These are phyloP conservation scores for Panicum virgatum DNA, from an alignment of 202 grass and related monocot genomes.

Conservation along the genomic window DNA sequence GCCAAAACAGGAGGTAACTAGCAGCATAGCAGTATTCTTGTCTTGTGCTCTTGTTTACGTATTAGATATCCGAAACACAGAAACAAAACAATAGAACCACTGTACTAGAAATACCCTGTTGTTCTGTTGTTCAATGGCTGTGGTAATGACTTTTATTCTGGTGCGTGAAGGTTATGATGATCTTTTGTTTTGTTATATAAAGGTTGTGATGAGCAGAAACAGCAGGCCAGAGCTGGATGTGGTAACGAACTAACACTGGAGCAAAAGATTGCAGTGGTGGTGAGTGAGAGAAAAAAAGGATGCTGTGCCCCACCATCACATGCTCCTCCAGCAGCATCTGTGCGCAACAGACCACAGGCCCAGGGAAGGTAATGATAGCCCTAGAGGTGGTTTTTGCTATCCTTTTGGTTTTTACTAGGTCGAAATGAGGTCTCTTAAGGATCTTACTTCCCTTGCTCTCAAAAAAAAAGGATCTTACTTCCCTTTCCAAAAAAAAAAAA, in stretches of 20 bases:
- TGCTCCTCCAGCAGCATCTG: constrained; percentile 32
- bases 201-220: constrained; percentile 55
- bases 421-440: constrained; percentile 6
- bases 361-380: constrained; percentile 48
- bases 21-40: constrained; percentile 25
- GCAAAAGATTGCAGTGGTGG: constrained; percentile 31
- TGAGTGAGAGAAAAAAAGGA: constrained; percentile 50
- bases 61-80: not conserved
- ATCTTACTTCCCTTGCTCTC: constrained; percentile 3
- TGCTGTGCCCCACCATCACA: constrained; percentile 46
- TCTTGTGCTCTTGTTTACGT: constrained; percentile 36
- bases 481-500: not conserved
- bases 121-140: constrained; percentile 38
- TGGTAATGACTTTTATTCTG: constrained; percentile 17
- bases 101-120: constrained; percentile 3
- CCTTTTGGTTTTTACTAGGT: constrained; percentile 9
- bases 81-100: constrained; percentile 34
- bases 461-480: constrained; percentile 5
- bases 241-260: constrained; percentile 45
- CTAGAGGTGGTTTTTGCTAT: constrained; percentile 20
- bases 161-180: constrained; percentile 45
- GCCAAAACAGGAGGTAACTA: constrained; percentile 69
- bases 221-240: constrained; percentile 43
- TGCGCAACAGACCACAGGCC: constrained; percentile 36
- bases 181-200: constrained; percentile 29